Conservation (phyloP, 768 basidiomycete species). For the Rhizopogon vulgaris region DNA sequence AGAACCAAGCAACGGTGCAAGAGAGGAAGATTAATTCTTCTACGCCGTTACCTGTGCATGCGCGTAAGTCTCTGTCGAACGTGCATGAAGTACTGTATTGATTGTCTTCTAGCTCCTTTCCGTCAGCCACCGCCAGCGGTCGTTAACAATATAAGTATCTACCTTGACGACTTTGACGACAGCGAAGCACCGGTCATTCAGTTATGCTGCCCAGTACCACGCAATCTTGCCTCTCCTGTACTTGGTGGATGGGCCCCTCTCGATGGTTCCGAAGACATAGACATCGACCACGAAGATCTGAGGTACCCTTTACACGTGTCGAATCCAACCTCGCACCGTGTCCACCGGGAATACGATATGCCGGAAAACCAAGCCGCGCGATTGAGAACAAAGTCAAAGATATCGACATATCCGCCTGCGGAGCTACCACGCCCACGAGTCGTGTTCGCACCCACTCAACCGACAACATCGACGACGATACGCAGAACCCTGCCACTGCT, state of each 20-base stretch:
- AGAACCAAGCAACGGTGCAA: neutral
- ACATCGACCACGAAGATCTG: constrained; percentile 10
- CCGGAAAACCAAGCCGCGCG: neutral
- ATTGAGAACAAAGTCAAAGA: neutral
- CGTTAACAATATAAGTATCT: neutral
- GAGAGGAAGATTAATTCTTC: neutral
- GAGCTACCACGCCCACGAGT: constrained; percentile 1
- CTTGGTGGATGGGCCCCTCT: constrained; percentile 24
- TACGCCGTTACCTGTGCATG: too few species aligned
- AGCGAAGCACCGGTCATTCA: neutral
- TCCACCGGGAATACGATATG: neutral
- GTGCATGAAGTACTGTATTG: neutral
- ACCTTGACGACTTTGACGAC: neutral
- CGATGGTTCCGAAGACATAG: constrained; percentile 17
- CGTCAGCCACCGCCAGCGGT: neutral
- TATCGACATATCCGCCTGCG: neutral
- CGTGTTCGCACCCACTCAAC: constrained; percentile 4
- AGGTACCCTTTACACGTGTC: constrained; percentile 7
- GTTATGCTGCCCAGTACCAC: too few species aligned
- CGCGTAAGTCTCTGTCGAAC: neutral
- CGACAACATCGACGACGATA: neutral
- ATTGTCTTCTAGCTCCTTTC: neutral
- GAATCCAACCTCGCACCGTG: neutral
- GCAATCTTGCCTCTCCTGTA: constrained; percentile 4
- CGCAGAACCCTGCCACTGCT: constrained; percentile 3